Conservation (phyloP, 2,329 filamentous ascomycete species). For the Fusarium sp. region DNA sequence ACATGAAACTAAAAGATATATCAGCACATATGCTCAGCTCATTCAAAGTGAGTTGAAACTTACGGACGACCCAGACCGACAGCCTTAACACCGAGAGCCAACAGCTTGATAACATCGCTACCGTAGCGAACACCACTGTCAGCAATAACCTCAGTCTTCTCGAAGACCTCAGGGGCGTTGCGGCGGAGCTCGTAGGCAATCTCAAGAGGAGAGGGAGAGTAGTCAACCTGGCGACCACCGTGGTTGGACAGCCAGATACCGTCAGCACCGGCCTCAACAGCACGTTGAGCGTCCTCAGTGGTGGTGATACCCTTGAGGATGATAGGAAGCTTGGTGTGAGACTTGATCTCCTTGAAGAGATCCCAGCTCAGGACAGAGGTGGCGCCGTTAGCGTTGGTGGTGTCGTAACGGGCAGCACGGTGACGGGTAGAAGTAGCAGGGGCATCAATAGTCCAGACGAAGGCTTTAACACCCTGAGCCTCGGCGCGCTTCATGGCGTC, state of each 20-base stretch:
- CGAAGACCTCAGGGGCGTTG: slow-evolving; percentile 56
- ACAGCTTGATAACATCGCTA: slow-evolving; percentile 57
- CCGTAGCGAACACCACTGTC: slow-evolving; percentile 59
- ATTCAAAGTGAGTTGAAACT: not conserved
- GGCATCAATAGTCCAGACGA: slow-evolving; percentile 57
- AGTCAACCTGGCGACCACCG: slow-evolving; percentile 59
- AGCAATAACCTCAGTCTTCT: slow-evolving; percentile 55
- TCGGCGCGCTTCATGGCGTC: slow-evolving; percentile 53
- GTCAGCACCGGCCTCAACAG: slow-evolving; percentile 53
- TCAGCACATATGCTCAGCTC: not conserved
- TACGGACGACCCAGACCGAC: slow-evolving; percentile 60
- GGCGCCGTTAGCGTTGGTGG: slow-evolving; percentile 45
- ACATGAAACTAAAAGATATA: slow-evolving; percentile 58
- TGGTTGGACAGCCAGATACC: slow-evolving; percentile 60
- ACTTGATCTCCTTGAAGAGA: slow-evolving; percentile 50
- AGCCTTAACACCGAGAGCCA: slow-evolving; percentile 58
- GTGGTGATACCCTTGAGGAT: slow-evolving; percentile 58
- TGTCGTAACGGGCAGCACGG: slow-evolving; percentile 48
- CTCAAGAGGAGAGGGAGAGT: slow-evolving; percentile 48
- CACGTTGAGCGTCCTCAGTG: slow-evolving; percentile 55
- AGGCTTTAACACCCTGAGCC: slow-evolving; percentile 54
- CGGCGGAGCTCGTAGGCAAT: slow-evolving; percentile 53
- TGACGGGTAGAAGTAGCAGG: slow-evolving; percentile 44
- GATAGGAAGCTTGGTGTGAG: slow-evolving; percentile 54
- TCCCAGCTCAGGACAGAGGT: slow-evolving; percentile 48